Evolutionary conservation across 179 eudicot genomes (phyloP), one percentile per base, ranked within the genome.

Genomic region (Heliamphora ciliata): DNA sequence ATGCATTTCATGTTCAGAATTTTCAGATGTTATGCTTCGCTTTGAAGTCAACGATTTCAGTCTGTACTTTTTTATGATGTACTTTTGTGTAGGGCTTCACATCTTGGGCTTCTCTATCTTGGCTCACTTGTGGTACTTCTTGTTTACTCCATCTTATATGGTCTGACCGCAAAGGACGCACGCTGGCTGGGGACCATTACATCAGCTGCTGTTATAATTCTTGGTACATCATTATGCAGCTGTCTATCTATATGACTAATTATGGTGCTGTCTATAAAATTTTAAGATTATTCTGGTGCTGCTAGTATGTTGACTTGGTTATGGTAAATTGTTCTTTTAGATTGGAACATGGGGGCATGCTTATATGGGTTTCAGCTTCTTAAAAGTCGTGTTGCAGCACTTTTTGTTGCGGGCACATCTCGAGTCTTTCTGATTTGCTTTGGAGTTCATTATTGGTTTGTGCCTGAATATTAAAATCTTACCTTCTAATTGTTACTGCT

Each of bases 261-360:
- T n/a, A 71, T 46, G 52, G 13, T 80, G 55, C 77, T 59, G 60
- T 40, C 4, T 78, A 4, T 48, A 18, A 66, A 50, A n/a, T 18
- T 80, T 59, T 24, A 80, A 55, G 31, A 48, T 46, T 54, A 13
- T 17, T 51, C 47, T 47, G 75, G 40, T 65, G 46, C 80, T 48
- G 6, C 74, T 66, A 56, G 60, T 51, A 76, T 40, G 0, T 54
- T 73, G 31, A 56, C 56, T 15, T 52, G 17, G 54, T 78, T 64
- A 47, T 71, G 17, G 21, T 76, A 31, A 65, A 58, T 73, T 77
- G 83, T 84, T 21, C 67, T 86, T 71, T 81, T 50, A 96, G 99
- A 96, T 87, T 96, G 99, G 99, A 96, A 96, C 86, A 88, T 94
- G 92, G 99, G 98, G 31, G 97, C 99, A 67, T 96, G 99, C 90